Base-by-base conservation (phyloP, 2,329 filamentous ascomycete species). In the Fusarium tupiense region DNA sequence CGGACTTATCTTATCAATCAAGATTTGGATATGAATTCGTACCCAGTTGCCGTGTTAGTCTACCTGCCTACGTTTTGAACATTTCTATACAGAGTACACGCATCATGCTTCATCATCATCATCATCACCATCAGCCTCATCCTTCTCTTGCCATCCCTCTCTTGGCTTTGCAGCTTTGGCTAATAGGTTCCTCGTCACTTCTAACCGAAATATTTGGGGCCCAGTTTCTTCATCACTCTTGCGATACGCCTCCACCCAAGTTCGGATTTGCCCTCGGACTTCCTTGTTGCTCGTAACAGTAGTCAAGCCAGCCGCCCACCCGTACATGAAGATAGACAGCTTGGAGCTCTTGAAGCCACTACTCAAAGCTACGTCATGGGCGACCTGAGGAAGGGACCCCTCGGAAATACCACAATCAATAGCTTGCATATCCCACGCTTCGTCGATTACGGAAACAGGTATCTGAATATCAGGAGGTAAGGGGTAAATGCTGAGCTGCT, bases 201-300 rank as follows among this genome's bases (percentile, higher is more conserved):
- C 77, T 14, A 83, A 63, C 43, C 77, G 76, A 77, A 78, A 83
- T n/a, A 83, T 79, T 22, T 56, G 47, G 31, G 82, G 82, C 29
- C 82, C 81, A 19, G 56, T 37, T 52, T 84, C 82, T 10, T 78
- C 72, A 7, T 81, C 79, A 5, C 56, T 38, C 10, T 59, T 74
- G 10, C 82, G 72, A 44, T 81, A 70, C 14, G 74, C 68, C 61
- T 83, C 81, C 11, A 84, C 73, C 78, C 81, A 82, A 13, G 81
- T 83, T 31, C 76, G 72, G 11, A 83, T 76, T 61, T 83, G 81
- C 16, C 79, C 80, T n/a, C 78, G 71, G 16, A 83, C 79, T 73
- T 85, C 84, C 73, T 83, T 84, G 61, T 85, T 85, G 10, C 83
- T 84, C 12, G 84, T 85, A 5, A 85, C 52, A 4, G 83, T 85